Evolutionary conservation across 2,329 filamentous ascomycete genomes (phyloP).

Genomic region (Pseudogymnoascus sp.): DNA sequence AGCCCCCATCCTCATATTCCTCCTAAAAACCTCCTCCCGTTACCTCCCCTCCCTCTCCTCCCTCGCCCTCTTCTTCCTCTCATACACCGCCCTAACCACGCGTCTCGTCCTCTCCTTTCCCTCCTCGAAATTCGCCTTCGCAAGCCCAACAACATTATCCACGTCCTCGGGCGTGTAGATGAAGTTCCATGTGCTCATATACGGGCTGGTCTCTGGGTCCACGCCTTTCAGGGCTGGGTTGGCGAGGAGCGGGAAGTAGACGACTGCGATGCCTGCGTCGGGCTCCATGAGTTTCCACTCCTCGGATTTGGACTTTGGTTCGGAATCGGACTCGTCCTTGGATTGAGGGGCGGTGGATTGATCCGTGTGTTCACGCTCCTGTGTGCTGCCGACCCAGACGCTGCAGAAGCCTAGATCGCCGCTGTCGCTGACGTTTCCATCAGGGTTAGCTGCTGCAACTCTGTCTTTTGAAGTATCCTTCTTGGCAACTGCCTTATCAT

Average conservation of each 20-base stretch:
- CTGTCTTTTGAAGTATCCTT: constrained; percentile 15
- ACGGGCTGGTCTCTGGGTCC: constrained; percentile 76
- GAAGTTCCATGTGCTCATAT: constrained; percentile 96
- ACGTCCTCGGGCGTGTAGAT: constrained; percentile 88
- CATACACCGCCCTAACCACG: constrained; percentile 82
- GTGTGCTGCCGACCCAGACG: constrained; percentile 82
- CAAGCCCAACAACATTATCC: constrained; percentile 73
- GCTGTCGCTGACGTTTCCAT: constrained; percentile 34
- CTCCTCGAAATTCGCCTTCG: constrained; percentile 78
- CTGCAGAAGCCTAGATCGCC: constrained; percentile 83
- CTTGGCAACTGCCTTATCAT: constrained; percentile 27
- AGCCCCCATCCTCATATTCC: constrained; percentile 41
- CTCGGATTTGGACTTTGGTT: constrained; percentile 49
- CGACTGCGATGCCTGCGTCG: constrained; percentile 75
- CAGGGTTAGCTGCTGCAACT: constrained; percentile 14
- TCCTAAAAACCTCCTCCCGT: constrained; percentile 36
- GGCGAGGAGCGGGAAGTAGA: constrained; percentile 83
- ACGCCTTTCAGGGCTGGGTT: constrained; percentile 74
- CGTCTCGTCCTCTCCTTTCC: constrained; percentile 69
- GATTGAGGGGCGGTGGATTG: constrained; percentile 21
- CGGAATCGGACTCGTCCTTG: constrained; percentile 37
- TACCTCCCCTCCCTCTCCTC: constrained; percentile 42
- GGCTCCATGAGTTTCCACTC: constrained; percentile 65
- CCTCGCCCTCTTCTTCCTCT: constrained; percentile 71
- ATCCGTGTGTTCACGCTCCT: constrained; percentile 52